Percentiles rank a stretch among this genome's conserved stretches.
phyloP scores from a whole-genome alignment of 176 grass and related monocot species.

The Raddia distichophylla region DNA sequence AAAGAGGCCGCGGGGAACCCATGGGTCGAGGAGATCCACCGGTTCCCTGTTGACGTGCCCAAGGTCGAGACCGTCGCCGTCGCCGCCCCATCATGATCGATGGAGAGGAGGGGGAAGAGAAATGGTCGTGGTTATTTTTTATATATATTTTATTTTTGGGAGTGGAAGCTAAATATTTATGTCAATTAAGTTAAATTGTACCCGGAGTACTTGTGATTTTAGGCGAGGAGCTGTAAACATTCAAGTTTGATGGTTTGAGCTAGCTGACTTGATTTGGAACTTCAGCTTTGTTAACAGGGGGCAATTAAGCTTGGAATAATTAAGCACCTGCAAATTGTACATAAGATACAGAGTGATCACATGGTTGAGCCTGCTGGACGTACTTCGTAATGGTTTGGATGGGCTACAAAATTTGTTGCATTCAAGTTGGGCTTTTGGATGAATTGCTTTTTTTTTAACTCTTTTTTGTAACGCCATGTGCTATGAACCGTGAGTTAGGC shows the following conservation, averaged over 20 bases:
- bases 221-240: conserved; percentile 6
- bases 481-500: too few relatives aligned
- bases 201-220: neutral
- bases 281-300: neutral
- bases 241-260: conserved; percentile 21
- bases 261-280: conserved; percentile 24
- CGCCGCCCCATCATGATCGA: neutral
- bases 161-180: neutral
- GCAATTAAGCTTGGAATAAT: neutral
- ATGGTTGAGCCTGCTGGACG: neutral
- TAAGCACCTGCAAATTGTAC: neutral
- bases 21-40: conserved; percentile 62
- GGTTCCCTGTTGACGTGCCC: conserved; percentile 79
- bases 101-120: neutral
- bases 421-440: too few relatives aligned
- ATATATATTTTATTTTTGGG: neutral
- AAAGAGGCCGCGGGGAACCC: conserved; percentile 55
- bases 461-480: too few relatives aligned
- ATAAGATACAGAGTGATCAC: neutral
- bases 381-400: neutral
- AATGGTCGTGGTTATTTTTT: neutral
- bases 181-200: neutral
- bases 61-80: conserved; percentile 66
- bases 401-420: too few relatives aligned
- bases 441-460: too few relatives aligned